Percentiles rank a stretch among this genome's conserved stretches.
Evolutionary conservation across 1,284 basidiomycete genomes (phyloP).

Genomic region (Boletus albobrunnescens): DNA sequence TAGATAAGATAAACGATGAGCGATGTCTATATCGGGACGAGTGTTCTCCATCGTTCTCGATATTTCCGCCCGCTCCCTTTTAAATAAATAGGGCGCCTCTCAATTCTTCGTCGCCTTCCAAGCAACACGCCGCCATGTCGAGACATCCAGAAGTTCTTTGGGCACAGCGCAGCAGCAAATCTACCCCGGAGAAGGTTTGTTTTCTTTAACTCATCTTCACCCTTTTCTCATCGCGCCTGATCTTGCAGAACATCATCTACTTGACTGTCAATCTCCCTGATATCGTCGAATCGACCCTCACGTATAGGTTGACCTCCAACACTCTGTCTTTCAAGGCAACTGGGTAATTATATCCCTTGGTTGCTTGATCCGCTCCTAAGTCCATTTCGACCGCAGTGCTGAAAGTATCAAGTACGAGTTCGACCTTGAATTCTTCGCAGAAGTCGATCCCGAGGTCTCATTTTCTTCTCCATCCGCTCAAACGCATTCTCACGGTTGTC

Average conservation of each 20-base stretch:
- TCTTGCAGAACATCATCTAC: constrained; percentile 72
- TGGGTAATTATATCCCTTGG: constrained; percentile 45
- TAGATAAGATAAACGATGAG: constrained; percentile 9
- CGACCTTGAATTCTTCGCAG: constrained; percentile 66
- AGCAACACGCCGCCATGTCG: constrained; percentile 39
- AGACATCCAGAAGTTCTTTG: constrained; percentile 84
- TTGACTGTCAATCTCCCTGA: constrained; percentile 84
- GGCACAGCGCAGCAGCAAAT: constrained; percentile 81
- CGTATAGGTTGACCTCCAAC: constrained; percentile 63
- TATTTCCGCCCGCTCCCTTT: constrained; percentile 29
- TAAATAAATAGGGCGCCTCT: background rate
- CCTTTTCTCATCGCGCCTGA: constrained; percentile 3
- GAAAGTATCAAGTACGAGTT: constrained; percentile 69
- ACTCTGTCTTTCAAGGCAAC: constrained; percentile 70
- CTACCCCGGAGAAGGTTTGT: constrained; percentile 64
- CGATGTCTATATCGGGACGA: constrained; percentile 18
- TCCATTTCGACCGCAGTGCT: constrained; percentile 41
- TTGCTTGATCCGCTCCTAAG: constrained; percentile 6
- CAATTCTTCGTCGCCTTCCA: constrained; percentile 4
- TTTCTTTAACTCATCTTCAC: background rate
- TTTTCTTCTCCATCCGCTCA: background rate
- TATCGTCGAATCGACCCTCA: constrained; percentile 58
- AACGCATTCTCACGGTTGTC: constrained; percentile 7
- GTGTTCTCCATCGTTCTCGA: constrained; percentile 38
- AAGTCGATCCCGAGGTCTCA: constrained; percentile 72